These are phyloP conservation scores for Saksenaea vasiformis DNA, from an alignment of 371 early-diverging fungal genomes.

Conservation along the genomic window DNA sequence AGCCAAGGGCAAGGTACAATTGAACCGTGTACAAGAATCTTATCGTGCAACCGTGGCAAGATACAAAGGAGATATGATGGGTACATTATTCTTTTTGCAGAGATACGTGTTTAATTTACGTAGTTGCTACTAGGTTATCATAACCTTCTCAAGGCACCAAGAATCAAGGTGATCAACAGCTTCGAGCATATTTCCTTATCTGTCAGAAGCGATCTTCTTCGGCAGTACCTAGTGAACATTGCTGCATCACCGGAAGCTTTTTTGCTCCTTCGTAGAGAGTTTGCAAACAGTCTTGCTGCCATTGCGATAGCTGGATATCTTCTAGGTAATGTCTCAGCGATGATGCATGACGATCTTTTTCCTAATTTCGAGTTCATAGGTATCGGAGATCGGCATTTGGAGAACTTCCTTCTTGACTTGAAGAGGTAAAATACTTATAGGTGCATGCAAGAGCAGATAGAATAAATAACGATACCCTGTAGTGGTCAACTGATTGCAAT, in stretches of 20 bases:
- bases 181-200: constrained; percentile 35
- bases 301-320: constrained; percentile 67
- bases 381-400: constrained; percentile 75
- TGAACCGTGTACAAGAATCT: constrained; percentile 27
- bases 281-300: constrained; percentile 61
- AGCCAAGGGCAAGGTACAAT: constrained; percentile 19
- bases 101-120: not conserved
- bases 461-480: not conserved
- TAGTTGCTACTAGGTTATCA: constrained; percentile 45
- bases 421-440: constrained; percentile 37
- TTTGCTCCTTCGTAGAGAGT: constrained; percentile 56
- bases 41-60: constrained; percentile 37
- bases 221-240: constrained; percentile 50
- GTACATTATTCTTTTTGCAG: constrained; percentile 15
- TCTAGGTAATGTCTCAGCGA: constrained; percentile 40
- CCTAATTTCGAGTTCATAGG: constrained; percentile 21
- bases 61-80: constrained; percentile 47
- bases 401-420: constrained; percentile 66
- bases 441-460: not conserved
- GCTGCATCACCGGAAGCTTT: constrained; percentile 71
- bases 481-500: constrained; percentile 67
- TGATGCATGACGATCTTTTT: not conserved
- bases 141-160: constrained; percentile 48
- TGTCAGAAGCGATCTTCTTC: constrained; percentile 42
- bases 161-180: constrained; percentile 44